Evolutionary conservation across 2,329 filamentous ascomycete species (phyloP), one percentile per base, ranked within the genome.

Genomic region (Clathrospora elynae): DNA sequence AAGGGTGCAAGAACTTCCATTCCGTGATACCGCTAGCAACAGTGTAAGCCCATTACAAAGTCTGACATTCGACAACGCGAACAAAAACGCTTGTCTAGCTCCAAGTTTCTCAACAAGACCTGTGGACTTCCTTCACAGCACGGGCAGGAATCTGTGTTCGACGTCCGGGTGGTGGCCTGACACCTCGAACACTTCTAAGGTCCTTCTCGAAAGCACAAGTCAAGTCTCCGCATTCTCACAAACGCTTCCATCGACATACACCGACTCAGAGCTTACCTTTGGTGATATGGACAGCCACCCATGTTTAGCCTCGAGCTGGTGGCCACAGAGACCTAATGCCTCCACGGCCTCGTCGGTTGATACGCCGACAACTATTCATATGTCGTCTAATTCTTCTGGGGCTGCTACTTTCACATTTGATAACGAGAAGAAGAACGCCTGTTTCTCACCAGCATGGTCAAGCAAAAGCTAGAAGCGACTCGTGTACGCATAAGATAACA

Each of bases 121-220:
- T 11, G 48, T 29, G 6, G 51, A 59, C 25, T 55, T 53, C 23
- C 35, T 59, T 6, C 55, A 58, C 32, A 34, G 42, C 12, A 55
- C 52, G 0, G 54, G 58, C 1, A 46, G 58, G 11, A 60, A 60
- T 34, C 36, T 60, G 2, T 60, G 56, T 36, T 54, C 52, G 3
- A 51, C 53, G 9, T 55, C 58, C 16, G 58, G 51, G 6, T 59
- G 54, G 56, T 60, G 58, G 56, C 53, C 51, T 2, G 35, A 46
- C 7, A 42, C 25, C 16, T 19, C 35, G 2, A 25, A 14, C 4
- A 29, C 41, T 4, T 33, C 49, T 6, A 41, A 34, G 0, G 23
- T 42, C 11, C 24, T 44, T 6, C 29, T 44, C 11, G 40, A 49
- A 12, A 43, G 34, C 18, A 46, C 46, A 7, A 46, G 49, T 18